Evolutionary conservation across 2,329 filamentous ascomycete genomes (phyloP).

Genomic region (Penicillium sp.): DNA sequence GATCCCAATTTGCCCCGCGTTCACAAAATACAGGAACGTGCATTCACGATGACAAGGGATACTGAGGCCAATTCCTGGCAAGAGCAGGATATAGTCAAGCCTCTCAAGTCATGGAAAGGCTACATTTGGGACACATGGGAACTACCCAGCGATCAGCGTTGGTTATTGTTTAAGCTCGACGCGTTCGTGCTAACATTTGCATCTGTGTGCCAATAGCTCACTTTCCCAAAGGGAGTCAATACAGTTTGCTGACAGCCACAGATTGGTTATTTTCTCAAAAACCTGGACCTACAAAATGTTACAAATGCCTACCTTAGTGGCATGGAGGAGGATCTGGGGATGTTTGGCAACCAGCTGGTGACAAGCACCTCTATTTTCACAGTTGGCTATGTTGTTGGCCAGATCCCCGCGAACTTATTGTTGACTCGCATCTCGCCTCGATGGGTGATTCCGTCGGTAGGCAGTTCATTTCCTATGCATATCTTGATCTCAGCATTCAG

Average conservation of each 20-base stretch:
- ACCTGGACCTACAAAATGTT: constrained; percentile 37
- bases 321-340: constrained; percentile 32
- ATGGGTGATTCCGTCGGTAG: constrained; percentile 37
- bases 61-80: too few species aligned
- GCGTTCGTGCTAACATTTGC: constrained; percentile 23
- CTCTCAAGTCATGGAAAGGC: constrained; percentile 15
- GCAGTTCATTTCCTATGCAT: too few species aligned
- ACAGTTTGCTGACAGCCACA: too few species aligned
- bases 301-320: constrained; percentile 37
- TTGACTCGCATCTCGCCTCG: constrained; percentile 40
- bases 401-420: constrained; percentile 38
- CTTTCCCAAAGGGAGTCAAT: too few species aligned
- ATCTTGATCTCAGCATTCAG: too few species aligned
- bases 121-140: constrained; percentile 22
- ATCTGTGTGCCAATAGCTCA: too few species aligned
- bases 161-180: constrained; percentile 26
- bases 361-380: constrained; percentile 33
- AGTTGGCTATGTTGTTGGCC: constrained; percentile 42
- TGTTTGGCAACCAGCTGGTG: constrained; percentile 32
- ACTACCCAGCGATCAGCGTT: constrained; percentile 17
- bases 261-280: constrained; percentile 27
- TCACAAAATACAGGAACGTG: too few species aligned
- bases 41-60: too few species aligned
- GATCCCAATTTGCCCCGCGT: too few species aligned
- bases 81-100: too few species aligned